Conservation (phyloP, 441 rosid species). For the Jatropha podagrica region DNA sequence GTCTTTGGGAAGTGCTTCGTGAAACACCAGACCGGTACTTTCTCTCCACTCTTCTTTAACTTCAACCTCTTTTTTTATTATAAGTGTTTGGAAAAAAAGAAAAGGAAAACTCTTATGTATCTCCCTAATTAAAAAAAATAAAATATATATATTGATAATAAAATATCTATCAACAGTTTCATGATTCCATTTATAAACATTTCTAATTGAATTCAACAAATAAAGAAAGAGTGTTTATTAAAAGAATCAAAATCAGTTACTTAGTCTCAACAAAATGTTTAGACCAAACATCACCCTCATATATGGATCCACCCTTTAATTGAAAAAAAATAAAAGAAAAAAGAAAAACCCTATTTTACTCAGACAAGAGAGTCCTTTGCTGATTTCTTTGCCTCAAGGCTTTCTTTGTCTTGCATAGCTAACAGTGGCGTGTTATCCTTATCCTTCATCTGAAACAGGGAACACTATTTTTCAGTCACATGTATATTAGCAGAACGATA, state of each 20-base stretch:
- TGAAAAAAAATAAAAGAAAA: neutral
- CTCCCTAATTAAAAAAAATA: too few species aligned
- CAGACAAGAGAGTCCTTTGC: conserved; percentile 67
- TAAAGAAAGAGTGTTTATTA: conserved; percentile 26
- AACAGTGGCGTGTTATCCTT: conserved; percentile 65
- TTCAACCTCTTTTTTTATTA: too few species aligned
- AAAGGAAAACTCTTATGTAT: too few species aligned
- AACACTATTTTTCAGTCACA: neutral
- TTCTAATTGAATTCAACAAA: neutral
- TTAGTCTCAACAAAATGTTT: conserved; percentile 31
- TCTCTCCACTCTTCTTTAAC: too few species aligned
- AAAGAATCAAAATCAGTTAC: conserved; percentile 40
- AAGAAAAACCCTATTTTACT: conserved; percentile 15
- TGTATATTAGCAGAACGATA: too few species aligned
- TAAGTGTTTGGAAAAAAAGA: too few species aligned
- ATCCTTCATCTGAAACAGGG: conserved; percentile 56
- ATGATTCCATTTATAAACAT: too few species aligned
- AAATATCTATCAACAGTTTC: too few species aligned
- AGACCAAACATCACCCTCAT: conserved; percentile 2
- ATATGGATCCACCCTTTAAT: neutral
- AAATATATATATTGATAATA: too few species aligned
- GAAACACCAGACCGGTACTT: too few species aligned
- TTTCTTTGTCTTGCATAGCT: conserved; percentile 59
- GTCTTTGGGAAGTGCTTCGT: too few species aligned
- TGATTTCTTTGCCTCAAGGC: conserved; percentile 61